A percentile compares a stretch with the other conserved stretches of the same genome.
Evolutionary conservation across 1,139 yeast species (phyloP).

Genomic region (Kodamaea plutei): DNA sequence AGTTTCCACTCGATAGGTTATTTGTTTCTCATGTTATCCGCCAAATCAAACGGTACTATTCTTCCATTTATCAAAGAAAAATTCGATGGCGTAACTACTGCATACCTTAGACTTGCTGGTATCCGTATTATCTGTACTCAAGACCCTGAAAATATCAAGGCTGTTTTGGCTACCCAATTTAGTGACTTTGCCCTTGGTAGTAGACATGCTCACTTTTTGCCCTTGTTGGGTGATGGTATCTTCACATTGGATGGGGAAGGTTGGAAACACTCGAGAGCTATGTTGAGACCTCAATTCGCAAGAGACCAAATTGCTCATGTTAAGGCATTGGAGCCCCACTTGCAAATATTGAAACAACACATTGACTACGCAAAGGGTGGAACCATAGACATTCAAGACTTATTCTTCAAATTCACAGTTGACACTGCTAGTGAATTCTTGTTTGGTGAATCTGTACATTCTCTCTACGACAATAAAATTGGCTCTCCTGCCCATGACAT

Average conservation of each 20-base stretch:
- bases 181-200: slow-evolving; percentile 23
- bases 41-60: slow-evolving; percentile 12
- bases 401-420: slow-evolving; percentile 48
- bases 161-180: slow-evolving; percentile 24
- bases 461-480: slow-evolving; percentile 29
- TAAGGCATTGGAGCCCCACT: slow-evolving; percentile 22
- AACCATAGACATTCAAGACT: slow-evolving; percentile 43
- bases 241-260: slow-evolving; percentile 25
- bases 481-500: slow-evolving; percentile 14
- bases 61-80: slow-evolving; percentile 10
- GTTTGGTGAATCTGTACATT: slow-evolving; percentile 51
- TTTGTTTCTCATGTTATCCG: slow-evolving; percentile 9
- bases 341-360: slow-evolving; percentile 18
- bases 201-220: slow-evolving; percentile 19
- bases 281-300: slow-evolving; percentile 28
- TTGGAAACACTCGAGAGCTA: slow-evolving; percentile 25
- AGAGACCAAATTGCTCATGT: slow-evolving; percentile 27
- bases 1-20: slow-evolving; percentile 8
- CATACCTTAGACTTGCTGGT: slow-evolving; percentile 11
- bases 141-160: slow-evolving; percentile 24
- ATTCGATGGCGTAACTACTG: slow-evolving; percentile 6
- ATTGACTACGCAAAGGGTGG: slow-evolving; percentile 13
- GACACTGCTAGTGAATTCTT: slow-evolving; percentile 58
- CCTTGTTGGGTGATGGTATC: slow-evolving; percentile 24
- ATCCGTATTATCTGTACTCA: slow-evolving; percentile 14